These are phyloP conservation scores for Sporobolomyces phaffii DNA, from an alignment of 768 basidiomycete genomes.

Conservation along the genomic window DNA sequence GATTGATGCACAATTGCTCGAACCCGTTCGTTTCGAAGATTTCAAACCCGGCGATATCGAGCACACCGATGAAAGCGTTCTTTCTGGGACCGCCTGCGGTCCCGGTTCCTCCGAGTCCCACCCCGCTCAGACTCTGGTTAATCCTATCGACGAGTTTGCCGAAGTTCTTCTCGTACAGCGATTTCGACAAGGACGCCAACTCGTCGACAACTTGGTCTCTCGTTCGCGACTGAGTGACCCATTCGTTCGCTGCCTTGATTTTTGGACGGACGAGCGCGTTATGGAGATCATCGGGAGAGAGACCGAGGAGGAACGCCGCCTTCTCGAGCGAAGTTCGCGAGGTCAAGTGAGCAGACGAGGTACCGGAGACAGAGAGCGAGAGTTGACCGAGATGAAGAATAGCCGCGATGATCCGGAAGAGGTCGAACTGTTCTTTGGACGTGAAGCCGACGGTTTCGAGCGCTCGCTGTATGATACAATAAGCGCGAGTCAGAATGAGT, in stretches of 20 bases:
- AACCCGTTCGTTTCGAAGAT: constrained; percentile 63
- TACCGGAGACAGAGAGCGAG: constrained; percentile 62
- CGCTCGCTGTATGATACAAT: constrained; percentile 66
- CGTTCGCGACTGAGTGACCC: constrained; percentile 90
- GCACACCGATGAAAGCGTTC: constrained; percentile 90
- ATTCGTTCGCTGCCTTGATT: constrained; percentile 89
- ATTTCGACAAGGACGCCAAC: constrained; percentile 83
- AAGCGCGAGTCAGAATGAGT: background rate
- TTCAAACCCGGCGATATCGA: constrained; percentile 99
- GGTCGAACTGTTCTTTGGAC: constrained; percentile 72
- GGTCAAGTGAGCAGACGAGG: constrained; percentile 57
- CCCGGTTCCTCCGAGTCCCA: constrained; percentile 1
- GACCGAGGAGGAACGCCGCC: constrained; percentile 83
- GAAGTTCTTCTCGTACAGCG: constrained; percentile 94
- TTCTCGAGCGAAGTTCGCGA: constrained; percentile 46
- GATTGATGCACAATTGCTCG: constrained; percentile 97
- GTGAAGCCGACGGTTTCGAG: constrained; percentile 86
- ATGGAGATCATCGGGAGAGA: constrained; percentile 68
- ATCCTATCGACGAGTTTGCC: constrained; percentile 88
- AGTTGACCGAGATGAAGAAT: constrained; percentile 88
- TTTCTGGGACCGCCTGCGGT: constrained; percentile 51
- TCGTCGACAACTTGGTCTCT: constrained; percentile 88
- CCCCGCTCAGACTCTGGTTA: constrained; percentile 75
- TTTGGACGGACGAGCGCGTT: constrained; percentile 81
- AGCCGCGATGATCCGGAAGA: constrained; percentile 89